Percentiles rank a stretch among this genome's conserved stretches.
phyloP scores from a whole-genome alignment of 140 eudicot genomes.

The Oenanthe javanica region DNA sequence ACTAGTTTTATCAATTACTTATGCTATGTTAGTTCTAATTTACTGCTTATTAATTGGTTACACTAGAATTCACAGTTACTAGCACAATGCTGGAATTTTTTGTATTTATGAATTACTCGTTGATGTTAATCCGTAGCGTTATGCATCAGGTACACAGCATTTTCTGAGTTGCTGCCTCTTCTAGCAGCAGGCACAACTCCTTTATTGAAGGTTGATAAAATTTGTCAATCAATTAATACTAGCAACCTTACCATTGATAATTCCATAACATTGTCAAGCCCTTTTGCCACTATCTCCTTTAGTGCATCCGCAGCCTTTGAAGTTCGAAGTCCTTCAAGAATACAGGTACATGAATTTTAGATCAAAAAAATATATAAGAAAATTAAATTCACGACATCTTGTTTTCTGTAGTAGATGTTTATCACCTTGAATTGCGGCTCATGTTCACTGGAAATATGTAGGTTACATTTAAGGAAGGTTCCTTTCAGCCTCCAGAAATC shows the following conservation, averaged over 20 bases:
- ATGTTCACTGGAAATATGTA: conserved; percentile 14
- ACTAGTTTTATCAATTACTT: not conserved
- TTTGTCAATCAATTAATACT: conserved; percentile 56
- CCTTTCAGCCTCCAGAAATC: conserved; percentile 75
- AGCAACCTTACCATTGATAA: conserved; percentile 63
- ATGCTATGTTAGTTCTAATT: not conserved
- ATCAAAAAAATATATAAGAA: not conserved
- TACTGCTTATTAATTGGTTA: not conserved
- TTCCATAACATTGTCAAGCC: conserved; percentile 63
- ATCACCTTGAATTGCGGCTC: not conserved
- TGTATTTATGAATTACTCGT: not conserved
- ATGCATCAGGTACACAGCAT: conserved; percentile 86
- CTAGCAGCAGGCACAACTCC: conserved; percentile 86
- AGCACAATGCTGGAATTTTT: not conserved
- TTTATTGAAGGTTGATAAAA: conserved; percentile 72
- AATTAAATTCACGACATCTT: not conserved
- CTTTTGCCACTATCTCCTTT: conserved; percentile 73
- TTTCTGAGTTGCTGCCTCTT: conserved; percentile 93
- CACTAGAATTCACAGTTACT: not conserved
- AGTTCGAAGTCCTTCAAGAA: conserved; percentile 80
- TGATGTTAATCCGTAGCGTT: not conserved
- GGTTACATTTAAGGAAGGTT: conserved; percentile 94
- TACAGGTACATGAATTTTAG: conserved; percentile 52
- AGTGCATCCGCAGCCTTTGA: conserved; percentile 87
- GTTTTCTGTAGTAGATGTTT: not conserved